phyloP scores from a whole-genome alignment of 768 basidiomycete species.

The Steccherinum ochraceum region DNA sequence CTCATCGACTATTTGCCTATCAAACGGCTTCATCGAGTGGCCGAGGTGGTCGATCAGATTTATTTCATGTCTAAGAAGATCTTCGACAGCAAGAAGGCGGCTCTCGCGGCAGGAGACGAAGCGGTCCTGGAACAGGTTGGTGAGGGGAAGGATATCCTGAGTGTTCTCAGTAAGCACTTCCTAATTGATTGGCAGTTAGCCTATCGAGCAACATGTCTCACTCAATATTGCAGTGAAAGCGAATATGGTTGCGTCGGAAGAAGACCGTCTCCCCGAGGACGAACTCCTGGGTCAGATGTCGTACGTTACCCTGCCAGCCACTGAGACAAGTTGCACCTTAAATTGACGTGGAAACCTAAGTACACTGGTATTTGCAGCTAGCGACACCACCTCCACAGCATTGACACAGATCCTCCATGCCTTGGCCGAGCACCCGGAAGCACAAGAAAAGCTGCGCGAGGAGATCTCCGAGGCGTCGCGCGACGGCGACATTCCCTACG shows the following conservation, averaged over 20 bases:
- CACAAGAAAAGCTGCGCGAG: conserved; percentile 20
- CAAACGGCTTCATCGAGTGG: conserved; percentile 6
- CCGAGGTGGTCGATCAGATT: conserved; percentile 7
- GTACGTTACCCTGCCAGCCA: no score
- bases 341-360: conserved; percentile 20
- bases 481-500: conserved; percentile 17
- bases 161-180: conserved; percentile 14
- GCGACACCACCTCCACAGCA: conserved; percentile 25
- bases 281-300: conserved; percentile 9
- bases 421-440: conserved; percentile 19
- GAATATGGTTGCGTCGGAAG: conserved; percentile 3
- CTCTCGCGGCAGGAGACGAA: conserved; percentile 11
- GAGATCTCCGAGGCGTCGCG: conserved; percentile 17
- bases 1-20: conserved; percentile 11
- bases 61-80: conserved; percentile 9
- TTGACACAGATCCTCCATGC: conserved; percentile 21
- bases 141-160: conserved; percentile 16
- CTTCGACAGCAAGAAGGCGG: conserved; percentile 12
- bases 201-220: no score
- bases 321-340: conserved; percentile 20
- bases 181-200: no score
- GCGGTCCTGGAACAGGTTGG: conserved; percentile 9
- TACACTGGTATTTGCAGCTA: conserved; percentile 17
- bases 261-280: conserved; percentile 8
- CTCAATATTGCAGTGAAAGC: conserved; percentile 11